These are phyloP conservation scores for Chrysoporthe austroafricana DNA, from an alignment of 2,329 filamentous ascomycete species.

Conservation along the genomic window DNA sequence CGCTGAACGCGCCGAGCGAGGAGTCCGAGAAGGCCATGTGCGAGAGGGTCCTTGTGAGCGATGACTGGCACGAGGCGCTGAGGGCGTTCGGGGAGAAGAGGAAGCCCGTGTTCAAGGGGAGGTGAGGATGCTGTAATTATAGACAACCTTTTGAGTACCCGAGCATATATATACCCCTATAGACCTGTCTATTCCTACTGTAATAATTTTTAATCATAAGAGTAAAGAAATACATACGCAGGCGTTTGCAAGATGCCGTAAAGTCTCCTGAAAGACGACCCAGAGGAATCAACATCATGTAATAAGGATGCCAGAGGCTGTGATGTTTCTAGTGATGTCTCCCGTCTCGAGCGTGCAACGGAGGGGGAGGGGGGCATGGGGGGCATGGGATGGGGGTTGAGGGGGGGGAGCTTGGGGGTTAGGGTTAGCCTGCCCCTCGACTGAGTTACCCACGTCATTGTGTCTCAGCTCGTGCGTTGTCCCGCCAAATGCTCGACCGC, in stretches of 20 bases:
- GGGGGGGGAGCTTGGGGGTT: neutral
- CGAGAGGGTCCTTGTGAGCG: slow-evolving; percentile 77
- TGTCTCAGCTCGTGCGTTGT: neutral
- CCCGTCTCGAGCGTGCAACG: neutral
- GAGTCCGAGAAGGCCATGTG: slow-evolving; percentile 85
- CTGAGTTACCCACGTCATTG: neutral
- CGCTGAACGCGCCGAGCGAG: slow-evolving; percentile 73
- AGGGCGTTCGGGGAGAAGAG: slow-evolving; percentile 75
- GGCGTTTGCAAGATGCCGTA: too few species aligned
- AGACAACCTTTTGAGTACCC: too few species aligned
- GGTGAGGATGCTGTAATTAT: slow-evolving; percentile 29
- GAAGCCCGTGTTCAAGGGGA: slow-evolving; percentile 61
- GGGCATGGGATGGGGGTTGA: too few species aligned
- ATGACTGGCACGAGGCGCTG: slow-evolving; percentile 87
- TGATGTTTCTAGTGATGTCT: neutral
- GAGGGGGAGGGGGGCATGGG: too few species aligned
- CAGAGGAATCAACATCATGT: neutral
- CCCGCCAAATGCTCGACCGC: neutral
- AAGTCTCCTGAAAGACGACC: too few species aligned
- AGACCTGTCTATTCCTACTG: neutral
- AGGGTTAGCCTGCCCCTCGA: neutral
- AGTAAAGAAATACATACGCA: neutral
- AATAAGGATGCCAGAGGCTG: neutral
- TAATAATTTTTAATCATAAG: neutral
- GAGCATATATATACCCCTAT: neutral